phyloP scores from a whole-genome alignment of 768 basidiomycete species.

The Glaciozyma antarctica region DNA sequence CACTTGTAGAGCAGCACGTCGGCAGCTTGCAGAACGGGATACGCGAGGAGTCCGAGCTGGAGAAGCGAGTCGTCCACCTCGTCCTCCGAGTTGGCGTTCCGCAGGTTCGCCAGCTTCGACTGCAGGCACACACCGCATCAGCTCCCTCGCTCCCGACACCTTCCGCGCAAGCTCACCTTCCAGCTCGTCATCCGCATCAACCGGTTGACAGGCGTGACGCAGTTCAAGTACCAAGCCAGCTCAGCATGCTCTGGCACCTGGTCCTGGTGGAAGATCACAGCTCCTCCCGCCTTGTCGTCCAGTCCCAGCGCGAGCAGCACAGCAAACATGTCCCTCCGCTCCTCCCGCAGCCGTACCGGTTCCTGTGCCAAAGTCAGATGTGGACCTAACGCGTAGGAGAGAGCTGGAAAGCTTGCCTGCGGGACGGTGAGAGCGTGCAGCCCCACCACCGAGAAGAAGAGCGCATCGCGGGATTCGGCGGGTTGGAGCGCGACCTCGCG shows the following conservation, averaged over 20 bases:
- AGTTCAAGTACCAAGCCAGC: constrained; percentile 80
- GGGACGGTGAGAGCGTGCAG: constrained; percentile 91
- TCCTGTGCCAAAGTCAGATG: constrained; percentile 37
- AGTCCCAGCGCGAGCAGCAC: constrained; percentile 75
- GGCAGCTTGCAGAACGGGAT: constrained; percentile 86
- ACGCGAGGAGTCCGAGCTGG: constrained; percentile 77
- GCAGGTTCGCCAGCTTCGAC: constrained; percentile 63
- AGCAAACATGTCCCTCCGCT: constrained; percentile 69
- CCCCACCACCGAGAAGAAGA: constrained; percentile 81
- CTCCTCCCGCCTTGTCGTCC: constrained; percentile 55
- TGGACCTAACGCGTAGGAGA: not conserved
- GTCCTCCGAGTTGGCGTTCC: constrained; percentile 64
- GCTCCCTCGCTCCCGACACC: not conserved
- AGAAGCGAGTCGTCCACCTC: constrained; percentile 73
- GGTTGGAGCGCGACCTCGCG: constrained; percentile 38
- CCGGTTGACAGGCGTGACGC: constrained; percentile 70
- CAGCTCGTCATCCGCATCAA: constrained; percentile 89
- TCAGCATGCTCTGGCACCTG: constrained; percentile 77
- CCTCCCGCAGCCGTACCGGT: constrained; percentile 52
- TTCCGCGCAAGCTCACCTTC: constrained; percentile 53
- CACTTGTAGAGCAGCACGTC: constrained; percentile 81
- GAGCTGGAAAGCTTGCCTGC: constrained; percentile 43
- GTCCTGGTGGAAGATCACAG: constrained; percentile 69
- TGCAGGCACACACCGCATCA: constrained; percentile 36
- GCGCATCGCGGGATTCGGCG: constrained; percentile 50